Conservation (phyloP, 257 asterid genomes). For the Ilex asprella region DNA sequence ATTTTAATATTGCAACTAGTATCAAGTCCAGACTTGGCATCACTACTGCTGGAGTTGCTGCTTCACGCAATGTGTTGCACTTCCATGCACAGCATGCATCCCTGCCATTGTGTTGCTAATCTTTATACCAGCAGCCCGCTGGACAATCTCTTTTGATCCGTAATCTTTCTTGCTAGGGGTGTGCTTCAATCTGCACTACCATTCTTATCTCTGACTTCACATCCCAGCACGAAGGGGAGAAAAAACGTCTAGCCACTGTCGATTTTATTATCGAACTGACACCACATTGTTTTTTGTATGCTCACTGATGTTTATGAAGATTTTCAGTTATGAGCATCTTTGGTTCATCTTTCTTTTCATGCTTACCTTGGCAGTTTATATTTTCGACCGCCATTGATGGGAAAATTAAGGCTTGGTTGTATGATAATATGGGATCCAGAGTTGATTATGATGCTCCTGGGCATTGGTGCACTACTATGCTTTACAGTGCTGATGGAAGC, state of each 20-base stretch:
- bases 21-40: too few species aligned
- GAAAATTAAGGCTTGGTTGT: constrained; percentile 97
- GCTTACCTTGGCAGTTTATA: constrained; percentile 59
- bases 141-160: not conserved
- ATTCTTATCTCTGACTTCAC: too few species aligned
- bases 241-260: too few species aligned
- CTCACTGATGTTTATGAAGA: not conserved
- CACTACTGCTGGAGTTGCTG: too few species aligned
- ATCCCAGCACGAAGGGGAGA: too few species aligned
- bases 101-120: not conserved
- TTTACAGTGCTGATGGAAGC: constrained; percentile 95
- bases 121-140: constrained; percentile 5
- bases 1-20: too few species aligned
- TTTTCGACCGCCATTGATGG: constrained; percentile 97
- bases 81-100: too few species aligned
- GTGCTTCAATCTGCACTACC: too few species aligned
- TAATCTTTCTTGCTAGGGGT: too few species aligned
- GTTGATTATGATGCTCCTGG: constrained; percentile 99
- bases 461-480: constrained; percentile 93
- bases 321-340: not conserved
- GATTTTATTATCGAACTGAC: too few species aligned
- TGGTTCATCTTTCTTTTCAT: constrained; percentile 10
- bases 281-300: not conserved
- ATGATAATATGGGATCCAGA: constrained; percentile 91
- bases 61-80: too few species aligned